Base-by-base conservation (phyloP, 148 eudicot genomes). In the Cornus suecica region DNA sequence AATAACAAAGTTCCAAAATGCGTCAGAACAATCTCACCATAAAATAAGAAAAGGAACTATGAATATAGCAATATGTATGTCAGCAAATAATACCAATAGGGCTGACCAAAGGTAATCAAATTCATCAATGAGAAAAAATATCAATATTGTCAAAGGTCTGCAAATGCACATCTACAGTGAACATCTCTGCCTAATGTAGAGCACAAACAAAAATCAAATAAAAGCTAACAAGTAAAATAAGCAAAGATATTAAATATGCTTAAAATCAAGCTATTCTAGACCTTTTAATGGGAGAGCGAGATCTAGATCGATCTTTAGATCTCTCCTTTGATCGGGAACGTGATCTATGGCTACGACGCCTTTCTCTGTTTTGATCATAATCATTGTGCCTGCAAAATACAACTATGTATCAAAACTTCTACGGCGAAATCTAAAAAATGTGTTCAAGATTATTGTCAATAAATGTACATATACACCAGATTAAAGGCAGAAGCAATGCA, bases 311-410 rank as follows among this genome's bases (percentile, higher is more conserved):
- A 51, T 73, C 77, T 25, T 76, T 74, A 74, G 77, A 79, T 77
- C 78, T 76, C 69, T 83, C 86, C 65, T 77, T 80, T 26, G 88
- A 81, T 51, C 61, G 80, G 70, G 86, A 85, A 24, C 69, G 90
- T 48, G 86, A 86, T 80, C 90, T 90, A 45, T 80, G 87, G 80
- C 90, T 87, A 73, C 87, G 82, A 67, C 81, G 85, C 77, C 84
- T 87, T 34, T 87, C 94, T 84, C 85, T 85, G 37, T 88, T 80
- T 56, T 74, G 78, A 62, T 66, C 84, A 81, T 81, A 74, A 66
- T 73, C 90, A 80, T 83, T 81, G 28, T 78, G 77, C 88, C 97
- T 87, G 87, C 77, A 72, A 69, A 78, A 72, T 29, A 48, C 28
- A 27, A n/a, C 62, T 14, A 65, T 48, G 6, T 29, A 13, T 48